Base-by-base conservation (phyloP, 2,329 filamentous ascomycete species). In the Orbilia javanica region DNA sequence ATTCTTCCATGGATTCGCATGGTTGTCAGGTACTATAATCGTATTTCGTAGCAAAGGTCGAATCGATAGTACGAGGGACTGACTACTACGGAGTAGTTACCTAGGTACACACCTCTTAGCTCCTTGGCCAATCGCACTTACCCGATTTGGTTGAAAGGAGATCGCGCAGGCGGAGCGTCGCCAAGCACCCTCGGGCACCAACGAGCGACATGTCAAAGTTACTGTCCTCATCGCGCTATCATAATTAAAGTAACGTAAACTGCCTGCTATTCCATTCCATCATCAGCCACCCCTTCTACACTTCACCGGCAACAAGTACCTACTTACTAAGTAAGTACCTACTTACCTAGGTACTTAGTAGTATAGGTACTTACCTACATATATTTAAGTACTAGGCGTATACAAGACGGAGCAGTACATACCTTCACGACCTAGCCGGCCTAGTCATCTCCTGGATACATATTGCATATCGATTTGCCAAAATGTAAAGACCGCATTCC, bases 1-100 rank as follows among this genome's bases (percentile, higher is more conserved):
- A 29, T 44, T 52, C 25, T 22, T 66, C 69, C 55, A 60, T 60
- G 18, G 4, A 7, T 39, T 60, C n/a, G 55, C 62, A 66, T 73
- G 15, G 13, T 36, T 57, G 57, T 44, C 13, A n/a, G n/a, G n/a
- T n/a, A 22, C 29, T 3, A 31, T 31, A 31, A 7, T n/a, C n/a
- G 29, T 31, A 7, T 7, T 31, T 31, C 29, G 29, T 31, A 36
- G 34, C 34, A 2, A 36, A 39, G 36, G 8, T n/a, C n/a, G n/a
- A n/a, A n/a, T n/a, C 10, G n/a, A 15, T 36, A 11, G 13, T 36
- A 36, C 7, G 34, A 36, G 34, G 34, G 34, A 4, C 34, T 36
- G 13, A 36, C 29, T 31, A 31, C n/a, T n/a, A n/a, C n/a, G n/a
- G n/a, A n/a, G n/a, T n/a, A n/a, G n/a, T n/a, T n/a, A n/a, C n/a